Percentiles rank a stretch among this genome's conserved stretches.
Conservation (phyloP, 805 yeast genomes). For the Myxozyma nipponensis region DNA sequence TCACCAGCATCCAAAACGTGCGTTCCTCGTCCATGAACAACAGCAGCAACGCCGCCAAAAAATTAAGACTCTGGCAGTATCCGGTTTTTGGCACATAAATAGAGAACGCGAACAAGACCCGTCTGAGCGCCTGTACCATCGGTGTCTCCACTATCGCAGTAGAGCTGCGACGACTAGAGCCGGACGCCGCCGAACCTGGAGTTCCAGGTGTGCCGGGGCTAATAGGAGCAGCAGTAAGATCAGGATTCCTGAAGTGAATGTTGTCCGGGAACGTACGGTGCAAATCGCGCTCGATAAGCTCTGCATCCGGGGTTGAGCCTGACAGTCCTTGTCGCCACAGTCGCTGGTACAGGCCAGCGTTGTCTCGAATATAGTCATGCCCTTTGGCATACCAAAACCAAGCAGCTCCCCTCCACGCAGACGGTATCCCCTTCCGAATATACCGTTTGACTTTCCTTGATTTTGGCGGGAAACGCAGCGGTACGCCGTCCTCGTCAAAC, state of each 20-base stretch:
- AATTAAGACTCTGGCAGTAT: conserved; percentile 92
- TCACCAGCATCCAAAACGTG: conserved; percentile 94
- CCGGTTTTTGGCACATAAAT: conserved; percentile 85
- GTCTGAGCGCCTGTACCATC: conserved; percentile 64
- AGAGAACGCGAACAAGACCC: conserved; percentile 81
- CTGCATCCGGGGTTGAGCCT: conserved; percentile 69
- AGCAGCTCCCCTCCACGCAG: conserved; percentile 95
- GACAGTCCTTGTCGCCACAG: conserved; percentile 57
- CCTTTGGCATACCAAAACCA: conserved; percentile 97
- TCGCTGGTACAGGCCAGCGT: conserved; percentile 69
- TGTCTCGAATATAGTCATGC: conserved; percentile 47
- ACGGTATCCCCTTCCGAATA: conserved; percentile 88
- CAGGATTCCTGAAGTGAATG: conserved; percentile 55
- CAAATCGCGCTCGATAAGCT: conserved; percentile 89
- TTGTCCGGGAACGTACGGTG: conserved; percentile 96
- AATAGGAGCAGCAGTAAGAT: conserved; percentile 33
- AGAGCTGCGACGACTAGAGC: conserved; percentile 4
- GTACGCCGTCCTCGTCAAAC: conserved; percentile 44
- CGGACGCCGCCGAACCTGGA: not conserved
- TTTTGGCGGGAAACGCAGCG: conserved; percentile 68
- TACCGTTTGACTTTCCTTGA: conserved; percentile 76
- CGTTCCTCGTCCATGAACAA: conserved; percentile 85
- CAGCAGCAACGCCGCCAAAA: conserved; percentile 80
- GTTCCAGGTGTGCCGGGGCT: conserved; percentile 8
- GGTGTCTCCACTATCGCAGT: conserved; percentile 50